phyloP scores from a whole-genome alignment of 2,329 filamentous ascomycete species.

The Sporothrix pseudoabietina region DNA sequence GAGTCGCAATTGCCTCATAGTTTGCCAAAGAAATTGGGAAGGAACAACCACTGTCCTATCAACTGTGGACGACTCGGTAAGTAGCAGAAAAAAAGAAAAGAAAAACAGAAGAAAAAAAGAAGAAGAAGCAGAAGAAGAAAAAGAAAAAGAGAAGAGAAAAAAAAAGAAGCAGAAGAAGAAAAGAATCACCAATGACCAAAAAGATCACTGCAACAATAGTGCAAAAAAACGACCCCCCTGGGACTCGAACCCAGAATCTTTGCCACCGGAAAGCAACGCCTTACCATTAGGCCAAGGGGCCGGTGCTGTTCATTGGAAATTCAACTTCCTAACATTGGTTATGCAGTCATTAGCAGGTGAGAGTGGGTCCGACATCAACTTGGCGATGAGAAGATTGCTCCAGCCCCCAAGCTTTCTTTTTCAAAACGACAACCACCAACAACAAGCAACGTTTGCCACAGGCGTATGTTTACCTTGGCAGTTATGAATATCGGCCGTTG shows the following conservation, averaged over 20 bases:
- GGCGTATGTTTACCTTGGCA: too few relatives aligned
- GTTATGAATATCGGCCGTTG: too few relatives aligned
- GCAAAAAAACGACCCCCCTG: constrained; percentile 40
- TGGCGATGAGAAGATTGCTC: too few relatives aligned
- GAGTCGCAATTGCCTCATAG: neutral
- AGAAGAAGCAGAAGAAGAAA: neutral
- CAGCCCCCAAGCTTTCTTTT: too few relatives aligned
- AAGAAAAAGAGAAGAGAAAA: neutral
- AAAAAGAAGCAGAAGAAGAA: neutral
- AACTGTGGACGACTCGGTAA: neutral
- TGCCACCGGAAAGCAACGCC: constrained; percentile 36
- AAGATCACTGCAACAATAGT: neutral
- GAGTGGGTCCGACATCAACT: neutral
- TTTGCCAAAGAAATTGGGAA: neutral
- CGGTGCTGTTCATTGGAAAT: constrained; percentile 15
- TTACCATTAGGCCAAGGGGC: constrained; percentile 37
- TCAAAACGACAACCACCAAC: too few relatives aligned
- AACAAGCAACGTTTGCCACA: too few relatives aligned
- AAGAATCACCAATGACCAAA: neutral
- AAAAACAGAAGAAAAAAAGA: neutral
- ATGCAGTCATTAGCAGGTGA: neutral
- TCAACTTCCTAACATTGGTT: neutral
- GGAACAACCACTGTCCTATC: neutral
- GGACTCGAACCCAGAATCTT: constrained; percentile 36
- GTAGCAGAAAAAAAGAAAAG: neutral